Conservation (phyloP, 2,329 filamentous ascomycete genomes). For the Microcyclospora pomicola region DNA sequence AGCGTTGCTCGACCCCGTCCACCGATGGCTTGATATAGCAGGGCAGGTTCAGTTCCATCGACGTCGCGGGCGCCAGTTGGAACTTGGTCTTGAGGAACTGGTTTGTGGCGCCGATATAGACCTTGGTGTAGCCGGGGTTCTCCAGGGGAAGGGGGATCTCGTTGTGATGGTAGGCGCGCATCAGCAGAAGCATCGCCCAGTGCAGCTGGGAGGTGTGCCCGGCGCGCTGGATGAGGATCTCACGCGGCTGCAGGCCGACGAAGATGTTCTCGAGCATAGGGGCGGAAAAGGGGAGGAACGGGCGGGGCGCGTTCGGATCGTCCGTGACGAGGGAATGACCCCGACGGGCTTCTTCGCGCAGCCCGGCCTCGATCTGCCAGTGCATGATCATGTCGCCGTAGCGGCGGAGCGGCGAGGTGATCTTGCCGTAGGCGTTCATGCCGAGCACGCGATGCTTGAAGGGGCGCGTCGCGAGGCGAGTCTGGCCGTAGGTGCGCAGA, state of each 20-base stretch:
- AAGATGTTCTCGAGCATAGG: constrained; percentile 37
- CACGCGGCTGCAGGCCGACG: constrained; percentile 30
- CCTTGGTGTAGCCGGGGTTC: no score
- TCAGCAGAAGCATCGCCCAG: constrained; percentile 26
- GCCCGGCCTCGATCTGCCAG: constrained; percentile 50
- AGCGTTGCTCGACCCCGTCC: background rate
- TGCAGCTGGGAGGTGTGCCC: constrained; percentile 25
- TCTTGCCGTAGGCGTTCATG: constrained; percentile 40
- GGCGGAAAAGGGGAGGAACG: constrained; percentile 37
- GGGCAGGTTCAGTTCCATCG: no score
- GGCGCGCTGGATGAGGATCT: constrained; percentile 28
- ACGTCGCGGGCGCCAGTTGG: no score
- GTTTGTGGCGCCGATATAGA: no score
- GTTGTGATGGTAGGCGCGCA: no score
- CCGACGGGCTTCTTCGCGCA: constrained; percentile 40
- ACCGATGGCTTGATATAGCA: background rate
- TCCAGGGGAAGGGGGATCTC: no score
- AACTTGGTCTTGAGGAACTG: no score
- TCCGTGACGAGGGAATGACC: constrained; percentile 26
- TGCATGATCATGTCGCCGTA: constrained; percentile 48
- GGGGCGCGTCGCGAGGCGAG: constrained; percentile 33
- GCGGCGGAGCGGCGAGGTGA: constrained; percentile 47
- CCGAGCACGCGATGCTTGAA: constrained; percentile 38
- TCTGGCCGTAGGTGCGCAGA: constrained; percentile 26
- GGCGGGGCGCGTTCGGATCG: constrained; percentile 10